Percentiles rank a stretch among this genome's conserved stretches.
Conservation (phyloP, 768 basidiomycete species). For the Ramaria sp. region DNA sequence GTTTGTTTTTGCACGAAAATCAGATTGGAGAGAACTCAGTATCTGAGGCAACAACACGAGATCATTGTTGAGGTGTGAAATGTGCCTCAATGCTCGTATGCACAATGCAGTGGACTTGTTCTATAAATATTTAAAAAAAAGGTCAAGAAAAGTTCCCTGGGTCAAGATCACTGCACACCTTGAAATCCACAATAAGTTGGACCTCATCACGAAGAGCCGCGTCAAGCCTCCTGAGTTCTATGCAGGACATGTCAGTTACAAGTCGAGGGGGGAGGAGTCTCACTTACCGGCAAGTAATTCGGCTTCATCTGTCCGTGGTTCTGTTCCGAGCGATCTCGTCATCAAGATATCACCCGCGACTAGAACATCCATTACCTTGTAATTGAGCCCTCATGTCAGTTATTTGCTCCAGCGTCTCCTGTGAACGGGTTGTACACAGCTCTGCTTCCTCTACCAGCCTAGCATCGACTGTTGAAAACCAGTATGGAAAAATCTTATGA, state of each 20-base stretch:
- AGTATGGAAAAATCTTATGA: not conserved
- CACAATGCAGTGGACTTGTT: slow-evolving; percentile 63
- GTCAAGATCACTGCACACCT: slow-evolving; percentile 16
- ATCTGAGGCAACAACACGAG: slow-evolving; percentile 64
- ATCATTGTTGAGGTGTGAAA: slow-evolving; percentile 73
- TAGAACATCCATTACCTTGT: slow-evolving; percentile 31
- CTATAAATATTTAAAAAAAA: slow-evolving; percentile 30
- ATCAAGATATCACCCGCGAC: not conserved
- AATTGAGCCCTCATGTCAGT: slow-evolving; percentile 37
- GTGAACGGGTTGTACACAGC: slow-evolving; percentile 40
- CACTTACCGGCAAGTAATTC: slow-evolving; percentile 5
- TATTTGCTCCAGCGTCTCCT: slow-evolving; percentile 48
- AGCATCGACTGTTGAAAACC: not conserved
- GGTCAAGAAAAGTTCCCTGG: slow-evolving; percentile 2
- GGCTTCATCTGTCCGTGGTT: slow-evolving; percentile 1
- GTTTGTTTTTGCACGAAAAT: slow-evolving; percentile 65
- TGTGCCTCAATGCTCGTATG: slow-evolving; percentile 56
- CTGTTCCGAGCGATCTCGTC: not conserved
- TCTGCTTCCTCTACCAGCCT: slow-evolving; percentile 57
- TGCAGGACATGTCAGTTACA: slow-evolving; percentile 1
- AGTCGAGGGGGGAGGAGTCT: not conserved
- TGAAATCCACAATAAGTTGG: slow-evolving; percentile 38
- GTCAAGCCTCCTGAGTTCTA: slow-evolving; percentile 59
- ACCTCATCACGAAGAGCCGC: slow-evolving; percentile 50
- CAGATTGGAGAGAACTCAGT: slow-evolving; percentile 55